Evolutionary conservation across 352 stramenopile species (phyloP).

Genomic region (Phytophthora sansomeana): DNA sequence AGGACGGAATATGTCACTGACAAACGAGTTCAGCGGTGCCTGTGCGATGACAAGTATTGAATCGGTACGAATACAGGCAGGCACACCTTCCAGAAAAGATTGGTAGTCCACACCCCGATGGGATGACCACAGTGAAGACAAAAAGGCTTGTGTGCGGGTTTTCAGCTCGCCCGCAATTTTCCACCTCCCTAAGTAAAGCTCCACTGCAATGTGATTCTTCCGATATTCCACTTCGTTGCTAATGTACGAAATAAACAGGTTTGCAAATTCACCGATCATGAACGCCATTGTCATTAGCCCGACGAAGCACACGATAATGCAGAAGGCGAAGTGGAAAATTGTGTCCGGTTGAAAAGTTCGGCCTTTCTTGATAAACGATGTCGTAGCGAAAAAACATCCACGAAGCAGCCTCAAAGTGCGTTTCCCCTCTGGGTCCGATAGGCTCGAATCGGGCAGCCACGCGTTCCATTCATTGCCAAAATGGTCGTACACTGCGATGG

Average conservation of each 20-base stretch:
- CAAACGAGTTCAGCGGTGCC: slow-evolving; percentile 46
- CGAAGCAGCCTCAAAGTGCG: slow-evolving; percentile 53
- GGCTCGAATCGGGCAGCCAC: slow-evolving; percentile 46
- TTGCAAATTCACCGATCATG: slow-evolving; percentile 79
- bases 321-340: slow-evolving; percentile 55
- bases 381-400: slow-evolving; percentile 64
- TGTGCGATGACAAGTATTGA: slow-evolving; percentile 60
- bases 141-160: slow-evolving; percentile 52
- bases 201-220: slow-evolving; percentile 75
- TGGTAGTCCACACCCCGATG: slow-evolving; percentile 73
- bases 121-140: slow-evolving; percentile 71
- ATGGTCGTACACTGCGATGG: slow-evolving; percentile 53
- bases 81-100: slow-evolving; percentile 59
- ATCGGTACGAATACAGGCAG: slow-evolving; percentile 54
- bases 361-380: slow-evolving; percentile 74
- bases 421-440: slow-evolving; percentile 45
- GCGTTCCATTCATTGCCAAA: slow-evolving; percentile 59
- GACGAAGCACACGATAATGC: slow-evolving; percentile 61
- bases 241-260: slow-evolving; percentile 78
- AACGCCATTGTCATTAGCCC: slow-evolving; percentile 69
- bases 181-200: slow-evolving; percentile 63
- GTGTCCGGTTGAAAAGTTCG: slow-evolving; percentile 58
- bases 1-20: slow-evolving; percentile 50
- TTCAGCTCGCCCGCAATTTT: slow-evolving; percentile 57
- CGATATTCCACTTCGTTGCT: slow-evolving; percentile 74